Percentiles rank a stretch among this genome's conserved stretches.
Conservation (phyloP, 2,329 filamentous ascomycete species). For the Verticillium tricorpus region DNA sequence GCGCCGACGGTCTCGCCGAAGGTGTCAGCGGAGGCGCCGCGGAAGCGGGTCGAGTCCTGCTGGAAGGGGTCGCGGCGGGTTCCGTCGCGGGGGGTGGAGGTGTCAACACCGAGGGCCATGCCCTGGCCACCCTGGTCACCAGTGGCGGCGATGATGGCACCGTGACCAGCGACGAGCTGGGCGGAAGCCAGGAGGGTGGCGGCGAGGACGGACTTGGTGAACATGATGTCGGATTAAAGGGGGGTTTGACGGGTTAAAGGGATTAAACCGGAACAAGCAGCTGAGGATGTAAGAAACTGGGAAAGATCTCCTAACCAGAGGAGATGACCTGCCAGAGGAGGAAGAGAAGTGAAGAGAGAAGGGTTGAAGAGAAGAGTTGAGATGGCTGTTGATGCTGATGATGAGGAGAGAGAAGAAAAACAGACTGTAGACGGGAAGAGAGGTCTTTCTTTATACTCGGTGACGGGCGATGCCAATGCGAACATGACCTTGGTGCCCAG, state of each 20-base stretch:
- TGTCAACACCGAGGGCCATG: constrained; percentile 46
- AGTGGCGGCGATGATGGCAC: constrained; percentile 53
- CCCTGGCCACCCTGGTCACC: constrained; percentile 55
- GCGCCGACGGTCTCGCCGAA: constrained; percentile 55
- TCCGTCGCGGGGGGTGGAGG: constrained; percentile 56
- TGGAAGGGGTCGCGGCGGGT: constrained; percentile 58
- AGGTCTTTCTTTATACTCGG: background rate
- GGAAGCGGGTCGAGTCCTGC: constrained; percentile 60
- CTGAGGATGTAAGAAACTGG: background rate
- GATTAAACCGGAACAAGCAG: background rate
- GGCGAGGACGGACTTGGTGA: constrained; percentile 26
- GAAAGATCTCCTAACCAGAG: constrained; percentile 4
- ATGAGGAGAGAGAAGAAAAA: constrained; percentile 2
- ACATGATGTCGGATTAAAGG: background rate
- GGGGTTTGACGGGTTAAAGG: background rate
- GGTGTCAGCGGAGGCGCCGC: constrained; percentile 43
- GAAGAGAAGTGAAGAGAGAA: constrained; percentile 3
- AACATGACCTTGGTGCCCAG: background rate
- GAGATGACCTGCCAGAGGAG: constrained; percentile 4
- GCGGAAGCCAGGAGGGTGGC: constrained; percentile 48
- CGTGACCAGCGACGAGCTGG: constrained; percentile 55
- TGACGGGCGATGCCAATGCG: background rate
- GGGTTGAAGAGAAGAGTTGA: constrained; percentile 2
- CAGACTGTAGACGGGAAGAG: background rate
- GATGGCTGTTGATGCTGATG: constrained; percentile 4